These are phyloP conservation scores for Crithidia sp. DNA, from an alignment of 208 protist species.

Conservation along the genomic window DNA sequence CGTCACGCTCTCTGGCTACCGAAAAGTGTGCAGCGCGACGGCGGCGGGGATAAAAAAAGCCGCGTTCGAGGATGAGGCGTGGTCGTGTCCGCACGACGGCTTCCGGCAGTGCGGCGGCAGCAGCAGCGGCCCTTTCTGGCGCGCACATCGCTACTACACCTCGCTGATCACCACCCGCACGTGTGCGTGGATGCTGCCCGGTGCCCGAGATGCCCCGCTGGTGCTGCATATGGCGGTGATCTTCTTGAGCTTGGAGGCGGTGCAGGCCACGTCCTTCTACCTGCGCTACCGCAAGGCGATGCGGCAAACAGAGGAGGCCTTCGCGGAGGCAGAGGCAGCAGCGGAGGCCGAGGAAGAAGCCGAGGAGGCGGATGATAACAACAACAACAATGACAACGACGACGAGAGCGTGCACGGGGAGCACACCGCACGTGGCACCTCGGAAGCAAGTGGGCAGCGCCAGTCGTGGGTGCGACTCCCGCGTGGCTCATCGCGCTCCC, in stretches of 20 bases:
- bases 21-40: background rate
- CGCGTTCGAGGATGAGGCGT: background rate
- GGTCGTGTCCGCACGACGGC: background rate
- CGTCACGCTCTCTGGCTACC: background rate
- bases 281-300: conserved; percentile 21
- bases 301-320: conserved; percentile 4
- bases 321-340: background rate
- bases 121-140: background rate
- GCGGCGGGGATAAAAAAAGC: conserved; percentile 4
- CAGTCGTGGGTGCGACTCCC: conserved; percentile 15
- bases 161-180: conserved; percentile 25
- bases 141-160: conserved; percentile 2
- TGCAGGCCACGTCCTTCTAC: conserved; percentile 24
- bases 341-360: conserved; percentile 3
- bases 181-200: conserved; percentile 21
- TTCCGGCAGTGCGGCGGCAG: background rate
- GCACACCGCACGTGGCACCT: background rate
- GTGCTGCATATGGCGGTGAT: conserved; percentile 34
- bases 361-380: conserved; percentile 8
- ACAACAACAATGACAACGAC: background rate
- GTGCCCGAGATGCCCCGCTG: conserved; percentile 20
- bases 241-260: conserved; percentile 16
- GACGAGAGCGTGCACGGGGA: conserved; percentile 3
- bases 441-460: conserved; percentile 9
- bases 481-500: conserved; percentile 19